Conservation (phyloP, 129 eudicot species). For the Lactuca sativa region DNA sequence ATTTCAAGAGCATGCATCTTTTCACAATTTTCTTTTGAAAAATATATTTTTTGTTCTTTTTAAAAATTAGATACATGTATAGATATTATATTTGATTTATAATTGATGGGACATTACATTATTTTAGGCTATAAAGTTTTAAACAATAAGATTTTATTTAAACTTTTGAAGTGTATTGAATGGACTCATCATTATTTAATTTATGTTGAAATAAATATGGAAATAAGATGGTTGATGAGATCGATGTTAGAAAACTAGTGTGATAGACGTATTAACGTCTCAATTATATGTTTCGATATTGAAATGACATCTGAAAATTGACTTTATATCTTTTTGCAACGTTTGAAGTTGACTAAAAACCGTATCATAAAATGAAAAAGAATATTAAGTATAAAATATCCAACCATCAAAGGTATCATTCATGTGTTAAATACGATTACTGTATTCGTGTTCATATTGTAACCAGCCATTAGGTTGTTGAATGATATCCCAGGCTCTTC, state of each 20-base stretch:
- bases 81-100: not conserved
- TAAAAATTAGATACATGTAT: not conserved
- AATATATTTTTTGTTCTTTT: no score
- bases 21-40: no score
- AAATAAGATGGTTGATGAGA: not conserved
- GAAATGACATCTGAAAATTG: conserved; percentile 1
- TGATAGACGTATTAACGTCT: not conserved
- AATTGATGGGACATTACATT: not conserved
- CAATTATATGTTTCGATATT: not conserved
- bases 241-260: not conserved
- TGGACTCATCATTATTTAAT: not conserved
- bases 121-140: not conserved
- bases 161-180: not conserved
- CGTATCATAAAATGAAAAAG: not conserved
- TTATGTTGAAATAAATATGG: no score
- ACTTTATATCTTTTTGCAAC: not conserved
- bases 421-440: not conserved
- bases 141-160: not conserved
- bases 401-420: not conserved
- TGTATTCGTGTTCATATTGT: not conserved
- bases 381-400: not conserved
- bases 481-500: not conserved
- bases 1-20: not conserved
- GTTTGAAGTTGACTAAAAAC: not conserved
- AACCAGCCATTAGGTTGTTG: conserved; percentile 1